Conservation (phyloP, 2,329 filamentous ascomycete genomes). For the Leptodontidium sp. region DNA sequence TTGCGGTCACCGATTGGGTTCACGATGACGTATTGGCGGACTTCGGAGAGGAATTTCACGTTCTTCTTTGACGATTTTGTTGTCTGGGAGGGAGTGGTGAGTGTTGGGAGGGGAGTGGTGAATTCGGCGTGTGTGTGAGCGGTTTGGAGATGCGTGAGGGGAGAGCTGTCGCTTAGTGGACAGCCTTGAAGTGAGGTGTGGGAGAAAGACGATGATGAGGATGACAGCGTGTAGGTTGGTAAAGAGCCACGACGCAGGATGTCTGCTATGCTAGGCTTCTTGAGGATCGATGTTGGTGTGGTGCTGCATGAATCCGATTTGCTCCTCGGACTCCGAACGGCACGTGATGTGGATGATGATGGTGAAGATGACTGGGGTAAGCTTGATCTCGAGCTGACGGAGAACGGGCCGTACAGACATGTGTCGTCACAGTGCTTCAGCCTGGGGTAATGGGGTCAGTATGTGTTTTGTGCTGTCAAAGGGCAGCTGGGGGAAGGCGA, state of each 20-base stretch:
- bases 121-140: slow-evolving; percentile 8
- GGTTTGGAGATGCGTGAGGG: not conserved
- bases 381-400: not conserved
- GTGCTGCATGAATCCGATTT: slow-evolving; percentile 3
- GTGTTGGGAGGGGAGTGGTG: not conserved
- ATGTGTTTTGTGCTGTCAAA: not conserved
- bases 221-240: not conserved
- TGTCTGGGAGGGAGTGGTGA: not conserved
- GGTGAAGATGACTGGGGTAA: not conserved
- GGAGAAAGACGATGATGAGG: not conserved
- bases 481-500: not conserved
- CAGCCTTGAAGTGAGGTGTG: not conserved
- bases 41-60: slow-evolving; percentile 18
- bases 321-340: slow-evolving; percentile 5
- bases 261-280: slow-evolving; percentile 27
- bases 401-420: slow-evolving; percentile 34
- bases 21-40: slow-evolving; percentile 20
- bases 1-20: slow-evolving; percentile 19
- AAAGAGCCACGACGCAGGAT: slow-evolving; percentile 31
- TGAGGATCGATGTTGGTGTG: slow-evolving; percentile 25
- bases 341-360: slow-evolving; percentile 11
- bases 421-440: slow-evolving; percentile 33
- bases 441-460: slow-evolving; percentile 21
- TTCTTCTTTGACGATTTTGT: not conserved
- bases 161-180: slow-evolving; percentile 13